A percentile compares a stretch with the other conserved stretches of the same genome.
phyloP scores from a whole-genome alignment of 495 filamentous ascomycete genomes.

The Talaromyces adpressus region DNA sequence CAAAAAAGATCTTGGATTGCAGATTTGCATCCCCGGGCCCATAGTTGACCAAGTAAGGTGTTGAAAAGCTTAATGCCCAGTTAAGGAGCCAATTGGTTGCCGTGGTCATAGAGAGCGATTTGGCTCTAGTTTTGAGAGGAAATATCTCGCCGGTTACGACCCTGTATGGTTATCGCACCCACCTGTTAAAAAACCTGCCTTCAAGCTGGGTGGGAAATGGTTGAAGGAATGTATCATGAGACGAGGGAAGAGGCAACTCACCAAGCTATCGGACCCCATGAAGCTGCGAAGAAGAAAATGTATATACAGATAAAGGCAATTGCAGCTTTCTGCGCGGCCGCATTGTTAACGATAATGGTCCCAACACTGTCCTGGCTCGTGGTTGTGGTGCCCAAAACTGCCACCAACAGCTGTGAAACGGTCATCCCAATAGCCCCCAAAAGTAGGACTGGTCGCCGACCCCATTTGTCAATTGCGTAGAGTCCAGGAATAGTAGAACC shows the following conservation, averaged over 20 bases:
- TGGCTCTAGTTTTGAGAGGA: constrained; percentile 62
- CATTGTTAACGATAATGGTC: constrained; percentile 39
- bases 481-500: constrained; percentile 64
- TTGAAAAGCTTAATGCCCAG: constrained; percentile 72
- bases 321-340: constrained; percentile 45
- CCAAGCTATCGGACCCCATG: constrained; percentile 64
- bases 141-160: constrained; percentile 63
- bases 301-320: constrained; percentile 61
- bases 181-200: neutral
- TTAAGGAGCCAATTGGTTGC: constrained; percentile 71
- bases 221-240: neutral
- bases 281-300: constrained; percentile 62
- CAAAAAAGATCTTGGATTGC: constrained; percentile 60
- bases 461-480: constrained; percentile 65
- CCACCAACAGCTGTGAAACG: constrained; percentile 59
- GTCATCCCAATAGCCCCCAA: constrained; percentile 69
- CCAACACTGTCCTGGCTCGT: constrained; percentile 27
- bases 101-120: constrained; percentile 66
- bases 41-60: constrained; percentile 68
- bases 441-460: constrained; percentile 62
- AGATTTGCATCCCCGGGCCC: constrained; percentile 59
- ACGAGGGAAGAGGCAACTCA: neutral
- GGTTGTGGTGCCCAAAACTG: constrained; percentile 51
- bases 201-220: too few relatives aligned
- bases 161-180: neutral